Evolutionary conservation across 306 rosid genomes (phyloP), one percentile per base, ranked within the genome.

Genomic region (Trichosanthes truncata): DNA sequence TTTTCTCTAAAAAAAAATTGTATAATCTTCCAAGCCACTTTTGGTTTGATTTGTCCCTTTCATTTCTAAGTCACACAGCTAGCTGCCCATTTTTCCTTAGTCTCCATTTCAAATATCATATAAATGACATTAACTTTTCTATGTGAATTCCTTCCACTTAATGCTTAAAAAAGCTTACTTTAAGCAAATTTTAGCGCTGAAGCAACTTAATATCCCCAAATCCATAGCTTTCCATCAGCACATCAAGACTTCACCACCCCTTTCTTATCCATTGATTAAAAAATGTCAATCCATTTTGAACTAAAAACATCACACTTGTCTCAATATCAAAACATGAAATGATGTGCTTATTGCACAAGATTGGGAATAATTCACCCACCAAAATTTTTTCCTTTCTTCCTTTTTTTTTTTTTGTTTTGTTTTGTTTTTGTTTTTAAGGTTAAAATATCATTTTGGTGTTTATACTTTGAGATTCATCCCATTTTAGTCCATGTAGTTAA

Each of bases 11-110:
- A 0, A 62, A 13, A 29, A 36, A n/a, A n/a, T n/a, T 17, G 80
- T 76, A 86, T 83, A 63, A 85, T 86, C 92, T 92, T 90, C 51
- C 83, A 93, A 89, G 96, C 90, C 90, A 90, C 93, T 89, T 83
- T 88, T 80, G 82, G 90, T 86, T 87, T 29, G 33, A 2, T 29
- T 29, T 25, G 86, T 90, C 85, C 20, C 85, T 86, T 83, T 90
- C 93, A 79, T 68, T 45, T 35, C 57, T 33, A 46, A 36, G 12
- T 71, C 77, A 40, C 67, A 80, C 48, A 43, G 61, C 79, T 63
- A 29, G 33, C 33, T 29, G 1, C 33, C 33, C 33, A 29, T 29
- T 29, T 29, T 29, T 29, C 33, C 33, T 29, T 29, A 29, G 15
- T 18, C 11, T 40, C 29, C 23, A 36, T 18, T 68, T 62, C 75